A percentile compares a stretch with the other conserved stretches of the same genome.
These are phyloP conservation scores for Salvia sclarea DNA, from an alignment of 305 asterid species.

Conservation along the genomic window DNA sequence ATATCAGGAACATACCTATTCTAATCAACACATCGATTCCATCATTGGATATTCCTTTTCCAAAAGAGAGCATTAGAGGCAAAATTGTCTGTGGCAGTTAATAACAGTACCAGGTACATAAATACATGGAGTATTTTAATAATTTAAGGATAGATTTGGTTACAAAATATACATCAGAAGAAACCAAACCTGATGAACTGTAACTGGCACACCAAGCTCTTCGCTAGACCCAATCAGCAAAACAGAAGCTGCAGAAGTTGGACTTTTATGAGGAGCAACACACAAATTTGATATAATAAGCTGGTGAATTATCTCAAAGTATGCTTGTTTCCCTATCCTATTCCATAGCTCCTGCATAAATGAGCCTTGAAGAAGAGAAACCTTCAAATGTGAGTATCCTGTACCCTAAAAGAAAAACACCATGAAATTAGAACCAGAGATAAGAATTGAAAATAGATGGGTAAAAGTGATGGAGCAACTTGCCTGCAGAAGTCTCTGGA, in stretches of 20 bases:
- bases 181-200: constrained; percentile 81
- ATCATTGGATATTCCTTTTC: constrained; percentile 89
- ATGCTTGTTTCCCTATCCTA: constrained; percentile 74
- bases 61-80: constrained; percentile 87
- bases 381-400: constrained; percentile 82
- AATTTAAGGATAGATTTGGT: background rate
- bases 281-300: constrained; percentile 82
- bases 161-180: constrained; percentile 17
- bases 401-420: constrained; percentile 60
- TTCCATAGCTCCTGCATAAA: constrained; percentile 92
- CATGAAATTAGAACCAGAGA: constrained; percentile 33
- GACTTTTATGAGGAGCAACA: constrained; percentile 66
- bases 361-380: constrained; percentile 98
- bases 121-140: constrained; percentile 8
- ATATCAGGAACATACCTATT: constrained; percentile 62
- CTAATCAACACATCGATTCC: constrained; percentile 86
- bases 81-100: constrained; percentile 68
- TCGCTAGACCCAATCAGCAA: constrained; percentile 91
- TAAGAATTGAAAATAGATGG: constrained; percentile 16
- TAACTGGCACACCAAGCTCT: constrained; percentile 94
- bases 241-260: constrained; percentile 89
- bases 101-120: constrained; percentile 28
- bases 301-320: constrained; percentile 82
- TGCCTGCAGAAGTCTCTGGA: constrained; percentile 93
- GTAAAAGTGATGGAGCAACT: constrained; percentile 36